Evolutionary conservation across 2,329 filamentous ascomycete species (phyloP).

Genomic region (Ceratocystis diversiconidia): DNA sequence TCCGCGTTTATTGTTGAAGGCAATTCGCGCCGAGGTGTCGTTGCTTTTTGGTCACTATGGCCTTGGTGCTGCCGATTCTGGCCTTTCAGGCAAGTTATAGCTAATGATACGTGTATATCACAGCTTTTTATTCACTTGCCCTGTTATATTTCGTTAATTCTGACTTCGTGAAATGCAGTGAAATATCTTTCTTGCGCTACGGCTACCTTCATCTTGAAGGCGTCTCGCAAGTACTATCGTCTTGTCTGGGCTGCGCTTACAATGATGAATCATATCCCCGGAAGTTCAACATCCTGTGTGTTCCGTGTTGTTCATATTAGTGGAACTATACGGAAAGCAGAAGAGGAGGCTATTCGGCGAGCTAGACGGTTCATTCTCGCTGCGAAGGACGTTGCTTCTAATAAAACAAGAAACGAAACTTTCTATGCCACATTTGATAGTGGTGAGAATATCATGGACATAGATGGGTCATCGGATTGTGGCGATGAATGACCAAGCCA

Average conservation of each 20-base stretch:
- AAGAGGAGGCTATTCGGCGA: slow-evolving; percentile 74
- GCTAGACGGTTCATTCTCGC: slow-evolving; percentile 58
- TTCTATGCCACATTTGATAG: slow-evolving; percentile 20
- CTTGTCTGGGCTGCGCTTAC: slow-evolving; percentile 84
- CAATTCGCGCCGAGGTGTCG: slow-evolving; percentile 55
- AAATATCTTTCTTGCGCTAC: slow-evolving; percentile 91
- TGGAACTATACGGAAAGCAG: slow-evolving; percentile 82
- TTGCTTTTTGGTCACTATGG: slow-evolving; percentile 82
- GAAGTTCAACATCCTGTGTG: slow-evolving; percentile 51
- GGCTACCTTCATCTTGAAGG: slow-evolving; percentile 80
- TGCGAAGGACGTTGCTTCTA: slow-evolving; percentile 37
- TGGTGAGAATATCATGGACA: slow-evolving; percentile 11
- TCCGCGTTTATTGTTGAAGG: slow-evolving; percentile 48
- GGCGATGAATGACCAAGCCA: slow-evolving; percentile 7
- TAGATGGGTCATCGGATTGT: slow-evolving; percentile 25
- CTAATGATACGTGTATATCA: background rate
- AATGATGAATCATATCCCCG: slow-evolving; percentile 57
- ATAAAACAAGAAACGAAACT: slow-evolving; percentile 5
- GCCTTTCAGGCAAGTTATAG: slow-evolving; percentile 44
- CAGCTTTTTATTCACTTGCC: background rate
- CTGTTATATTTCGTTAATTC: background rate
- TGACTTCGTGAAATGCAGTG: slow-evolving; percentile 39
- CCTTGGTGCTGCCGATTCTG: slow-evolving; percentile 54
- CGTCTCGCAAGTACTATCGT: slow-evolving; percentile 67
- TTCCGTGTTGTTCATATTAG: slow-evolving; percentile 77